These are phyloP conservation scores for Calonectria ilicicola DNA, from an alignment of 2,329 filamentous ascomycete species.

Conservation along the genomic window DNA sequence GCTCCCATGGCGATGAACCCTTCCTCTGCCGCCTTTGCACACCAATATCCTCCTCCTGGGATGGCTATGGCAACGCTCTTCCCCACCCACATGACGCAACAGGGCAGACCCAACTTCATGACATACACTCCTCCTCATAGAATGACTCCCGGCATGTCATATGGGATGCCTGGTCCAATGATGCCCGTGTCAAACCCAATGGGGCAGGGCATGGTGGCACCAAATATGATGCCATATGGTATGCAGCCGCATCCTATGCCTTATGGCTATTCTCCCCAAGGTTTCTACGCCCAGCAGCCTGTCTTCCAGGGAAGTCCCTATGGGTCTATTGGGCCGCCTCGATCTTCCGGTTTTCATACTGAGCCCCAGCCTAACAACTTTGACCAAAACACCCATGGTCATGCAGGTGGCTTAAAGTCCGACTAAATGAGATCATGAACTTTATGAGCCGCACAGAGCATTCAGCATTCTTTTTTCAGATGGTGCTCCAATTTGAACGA, in stretches of 20 bases:
- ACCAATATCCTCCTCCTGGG: not conserved
- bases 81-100: not conserved
- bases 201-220: not conserved
- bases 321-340: not conserved
- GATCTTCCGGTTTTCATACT: not conserved
- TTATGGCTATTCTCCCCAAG: not conserved
- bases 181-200: not conserved
- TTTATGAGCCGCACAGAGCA: not conserved
- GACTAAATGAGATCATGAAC: not conserved
- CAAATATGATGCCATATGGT: not conserved
- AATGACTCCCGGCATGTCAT: not conserved
- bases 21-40: not conserved
- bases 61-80: not conserved
- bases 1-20: not conserved
- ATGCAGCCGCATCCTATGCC: not conserved
- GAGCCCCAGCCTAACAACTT: not conserved
- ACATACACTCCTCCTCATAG: not conserved
- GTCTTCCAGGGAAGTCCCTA: not conserved
- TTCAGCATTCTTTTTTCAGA: not conserved
- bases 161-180: not conserved
- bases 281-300: not conserved
- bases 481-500: not conserved
- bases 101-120: not conserved
- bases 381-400: not conserved
- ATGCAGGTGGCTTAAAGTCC: not conserved